A percentile compares a stretch with the other conserved stretches of the same genome.
Conservation (phyloP, 306 rosid genomes). For the Quercus ilex region DNA sequence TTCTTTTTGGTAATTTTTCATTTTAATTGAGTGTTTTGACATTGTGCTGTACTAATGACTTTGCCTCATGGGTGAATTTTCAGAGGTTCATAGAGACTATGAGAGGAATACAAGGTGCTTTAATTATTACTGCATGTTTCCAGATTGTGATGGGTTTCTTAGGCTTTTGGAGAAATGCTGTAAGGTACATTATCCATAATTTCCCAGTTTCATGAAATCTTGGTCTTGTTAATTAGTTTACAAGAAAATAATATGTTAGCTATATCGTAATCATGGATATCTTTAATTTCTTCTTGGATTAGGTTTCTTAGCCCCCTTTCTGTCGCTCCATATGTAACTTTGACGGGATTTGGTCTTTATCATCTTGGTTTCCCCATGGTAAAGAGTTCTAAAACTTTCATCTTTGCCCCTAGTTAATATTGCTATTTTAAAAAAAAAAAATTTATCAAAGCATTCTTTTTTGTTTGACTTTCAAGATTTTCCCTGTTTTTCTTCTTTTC, state of each 20-base stretch:
- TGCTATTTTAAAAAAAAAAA: neutral
- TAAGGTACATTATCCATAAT: constrained; percentile 34
- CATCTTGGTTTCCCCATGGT: constrained; percentile 87
- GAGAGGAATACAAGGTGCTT: constrained; percentile 85
- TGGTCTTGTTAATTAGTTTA: neutral
- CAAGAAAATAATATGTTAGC: neutral
- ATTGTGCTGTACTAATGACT: neutral
- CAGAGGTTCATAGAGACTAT: constrained; percentile 71
- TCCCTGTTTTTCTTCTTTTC: neutral
- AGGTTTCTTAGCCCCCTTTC: constrained; percentile 88
- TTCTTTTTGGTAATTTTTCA: too few species aligned
- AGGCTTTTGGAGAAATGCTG: constrained; percentile 79
- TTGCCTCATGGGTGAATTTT: constrained; percentile 7
- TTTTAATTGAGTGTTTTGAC: neutral
- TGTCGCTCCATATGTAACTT: constrained; percentile 66
- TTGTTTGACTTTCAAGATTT: neutral
- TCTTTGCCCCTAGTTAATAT: neutral
- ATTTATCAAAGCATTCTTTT: neutral
- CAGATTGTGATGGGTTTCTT: constrained; percentile 67
- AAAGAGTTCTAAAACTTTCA: constrained; percentile 16
- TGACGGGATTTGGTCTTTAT: constrained; percentile 73
- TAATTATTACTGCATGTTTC: constrained; percentile 64
- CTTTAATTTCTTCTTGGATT: constrained; percentile 13
- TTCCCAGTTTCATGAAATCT: neutral
- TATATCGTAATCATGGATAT: neutral